Base-by-base conservation (phyloP, 1,284 basidiomycete genomes). In the Phlebopus sp. region DNA sequence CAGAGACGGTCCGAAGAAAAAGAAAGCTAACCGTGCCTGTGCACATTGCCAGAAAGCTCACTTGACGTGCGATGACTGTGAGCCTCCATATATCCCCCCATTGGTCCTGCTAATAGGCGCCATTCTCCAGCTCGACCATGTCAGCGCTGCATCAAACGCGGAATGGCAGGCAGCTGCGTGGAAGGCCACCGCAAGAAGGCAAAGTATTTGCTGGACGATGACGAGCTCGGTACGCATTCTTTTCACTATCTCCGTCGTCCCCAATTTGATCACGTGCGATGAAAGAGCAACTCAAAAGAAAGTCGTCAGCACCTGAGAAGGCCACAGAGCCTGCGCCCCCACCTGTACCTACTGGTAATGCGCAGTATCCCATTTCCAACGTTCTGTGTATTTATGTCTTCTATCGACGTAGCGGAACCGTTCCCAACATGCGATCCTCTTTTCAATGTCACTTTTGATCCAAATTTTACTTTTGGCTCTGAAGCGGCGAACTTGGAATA, bases 171-270 rank as follows among this genome's bases (percentile, higher is more conserved):
- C 50, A 87, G 84, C 51, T 99, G 96, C 64, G 86, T 87, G 32
- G 96, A 99, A 64, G 96, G 96, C 0, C 88, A 92, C 55, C 81
- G 96, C 56, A 99, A 99, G 74, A 97, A 97, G 71, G 96, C 96
- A 19, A 99, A 99, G 67, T 99, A 98, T 68, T 79, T 97, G 14
- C 74, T 94, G 54, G 92, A 96, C 66, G 92, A 94, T 41, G 89
- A 91, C 38, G 93, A 97, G 66, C 82, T 93, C 49, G 86, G 92
- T 92, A 63, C 58, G 83, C 72, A 36, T 15, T 42, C 50, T 29
- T 51, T 57, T 49, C 46, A 59, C 55, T 58, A 49, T 55, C 55
- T 57, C 47, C 51, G 46, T 37, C 53, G 32, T 40, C 23, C 49
- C 43, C 48, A 44, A 42, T 42, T 55, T 64, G 55, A 69, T 75